Evolutionary conservation across 345 rosid genomes (phyloP).

Genomic region (Populus euphratica): DNA sequence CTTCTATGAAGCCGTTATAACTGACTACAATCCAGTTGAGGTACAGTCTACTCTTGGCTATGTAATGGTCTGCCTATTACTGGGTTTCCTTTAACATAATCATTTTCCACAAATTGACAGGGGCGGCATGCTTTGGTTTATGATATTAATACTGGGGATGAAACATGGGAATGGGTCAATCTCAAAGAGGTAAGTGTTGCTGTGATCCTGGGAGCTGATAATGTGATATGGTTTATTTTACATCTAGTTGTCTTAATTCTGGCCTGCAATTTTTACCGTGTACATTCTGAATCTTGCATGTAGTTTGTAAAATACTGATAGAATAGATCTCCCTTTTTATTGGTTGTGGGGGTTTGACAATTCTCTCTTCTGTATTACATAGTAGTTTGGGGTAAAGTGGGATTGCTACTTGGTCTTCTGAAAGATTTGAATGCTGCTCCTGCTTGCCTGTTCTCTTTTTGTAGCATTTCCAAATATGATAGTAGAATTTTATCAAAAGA

Average conservation of each 20-base stretch:
- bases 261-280: neutral
- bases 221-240: neutral
- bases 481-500: too few species aligned
- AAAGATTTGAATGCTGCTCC: neutral
- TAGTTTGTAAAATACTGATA: neutral
- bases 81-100: constrained; percentile 17
- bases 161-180: constrained; percentile 97
- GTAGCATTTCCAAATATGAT: neutral
- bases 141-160: constrained; percentile 65
- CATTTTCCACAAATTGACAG: constrained; percentile 37
- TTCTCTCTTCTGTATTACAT: neutral
- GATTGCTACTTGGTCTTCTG: neutral
- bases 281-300: neutral
- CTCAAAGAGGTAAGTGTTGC: constrained; percentile 77
- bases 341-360: neutral
- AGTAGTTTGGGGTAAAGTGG: neutral
- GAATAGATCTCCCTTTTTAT: neutral
- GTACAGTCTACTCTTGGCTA: constrained; percentile 30
- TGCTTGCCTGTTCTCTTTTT: neutral
- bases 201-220: neutral
- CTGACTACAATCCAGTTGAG: constrained; percentile 64
- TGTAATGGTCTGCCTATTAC: constrained; percentile 9
- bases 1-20: constrained; percentile 86
- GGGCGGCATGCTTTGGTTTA: constrained; percentile 92
- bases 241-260: neutral